A percentile compares a stretch with the other conserved stretches of the same genome.
Conservation (phyloP, 192 early-diverging fungal genomes). For the Coemansia sp. region DNA sequence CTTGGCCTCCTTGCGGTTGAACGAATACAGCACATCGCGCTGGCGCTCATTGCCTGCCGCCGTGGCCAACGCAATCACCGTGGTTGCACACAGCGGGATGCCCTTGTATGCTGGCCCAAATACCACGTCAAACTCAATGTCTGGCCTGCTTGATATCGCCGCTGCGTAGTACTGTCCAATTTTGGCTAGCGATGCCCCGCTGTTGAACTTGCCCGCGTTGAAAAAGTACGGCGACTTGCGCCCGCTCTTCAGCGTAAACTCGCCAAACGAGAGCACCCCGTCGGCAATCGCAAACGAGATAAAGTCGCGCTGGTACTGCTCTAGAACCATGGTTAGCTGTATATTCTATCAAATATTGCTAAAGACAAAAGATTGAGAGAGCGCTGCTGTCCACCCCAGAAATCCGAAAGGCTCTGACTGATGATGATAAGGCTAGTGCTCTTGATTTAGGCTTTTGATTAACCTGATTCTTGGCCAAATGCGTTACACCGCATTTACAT, state of each 20-base stretch:
- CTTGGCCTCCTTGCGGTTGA: conserved; percentile 99
- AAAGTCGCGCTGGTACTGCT: conserved; percentile 87
- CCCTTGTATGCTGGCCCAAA: conserved; percentile 99
- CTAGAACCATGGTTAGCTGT: conserved; percentile 31
- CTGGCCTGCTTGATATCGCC: conserved; percentile 29
- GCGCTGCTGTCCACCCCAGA: too few relatives aligned
- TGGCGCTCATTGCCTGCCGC: conserved; percentile 11
- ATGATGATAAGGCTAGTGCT: too few relatives aligned
- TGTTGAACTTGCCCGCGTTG: conserved; percentile 95
- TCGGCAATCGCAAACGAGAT: conserved; percentile 87
- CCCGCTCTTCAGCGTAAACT: conserved; percentile 92
- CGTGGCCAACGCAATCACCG: conserved; percentile 72
- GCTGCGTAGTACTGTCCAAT: conserved; percentile 91
- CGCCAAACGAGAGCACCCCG: conserved; percentile 86
- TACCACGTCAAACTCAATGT: conserved; percentile 76
- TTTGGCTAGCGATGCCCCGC: conserved; percentile 75
- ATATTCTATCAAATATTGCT: background rate
- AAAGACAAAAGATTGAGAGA: background rate
- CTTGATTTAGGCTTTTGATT: too few relatives aligned
- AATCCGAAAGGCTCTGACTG: too few relatives aligned
- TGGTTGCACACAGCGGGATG: conserved; percentile 85
- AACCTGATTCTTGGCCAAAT: too few relatives aligned
- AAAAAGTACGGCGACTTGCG: conserved; percentile 98
- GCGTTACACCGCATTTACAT: too few relatives aligned
- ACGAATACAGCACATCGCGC: conserved; percentile 77